Evolutionary conservation across 768 basidiomycete species (phyloP).

Genomic region (Sporobolomyces pararoseus): DNA sequence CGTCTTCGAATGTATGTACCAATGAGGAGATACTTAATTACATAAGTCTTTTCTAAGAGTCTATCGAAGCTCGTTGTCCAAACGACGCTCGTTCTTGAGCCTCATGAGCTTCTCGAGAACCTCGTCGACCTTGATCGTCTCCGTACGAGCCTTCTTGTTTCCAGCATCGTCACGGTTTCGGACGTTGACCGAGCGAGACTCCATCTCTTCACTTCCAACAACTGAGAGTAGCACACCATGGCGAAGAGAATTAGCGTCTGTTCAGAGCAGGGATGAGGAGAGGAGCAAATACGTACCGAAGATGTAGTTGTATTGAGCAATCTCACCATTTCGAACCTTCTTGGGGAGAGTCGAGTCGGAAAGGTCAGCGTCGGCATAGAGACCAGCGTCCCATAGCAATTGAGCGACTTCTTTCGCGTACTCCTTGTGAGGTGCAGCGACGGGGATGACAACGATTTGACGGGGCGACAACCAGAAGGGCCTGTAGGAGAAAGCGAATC

Average conservation of each 20-base stretch:
- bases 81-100: conserved; percentile 62
- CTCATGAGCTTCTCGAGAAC: conserved; percentile 65
- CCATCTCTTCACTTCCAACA: conserved; percentile 88
- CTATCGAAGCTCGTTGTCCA: conserved; percentile 57
- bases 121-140: conserved; percentile 66
- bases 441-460: conserved; percentile 89
- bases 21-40: neutral
- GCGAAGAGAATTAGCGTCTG: neutral
- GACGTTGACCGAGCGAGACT: conserved; percentile 82
- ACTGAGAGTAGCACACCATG: conserved; percentile 56
- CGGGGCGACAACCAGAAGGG: conserved; percentile 99
- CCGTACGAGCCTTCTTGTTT: conserved; percentile 68
- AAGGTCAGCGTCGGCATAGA: conserved; percentile 90
- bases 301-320: conserved; percentile 97
- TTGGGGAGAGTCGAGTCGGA: conserved; percentile 87
- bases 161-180: conserved; percentile 92
- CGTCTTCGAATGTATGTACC: neutral
- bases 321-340: conserved; percentile 95
- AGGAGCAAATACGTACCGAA: conserved; percentile 62
- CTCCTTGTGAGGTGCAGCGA: conserved; percentile 75
- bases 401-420: conserved; percentile 80
- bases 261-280: neutral
- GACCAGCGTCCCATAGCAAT: conserved; percentile 62
- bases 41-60: no score
- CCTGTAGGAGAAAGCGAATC: conserved; percentile 53